phyloP scores from a whole-genome alignment of 2,329 filamentous ascomycete genomes.

The Leptoxyphium fumago region DNA sequence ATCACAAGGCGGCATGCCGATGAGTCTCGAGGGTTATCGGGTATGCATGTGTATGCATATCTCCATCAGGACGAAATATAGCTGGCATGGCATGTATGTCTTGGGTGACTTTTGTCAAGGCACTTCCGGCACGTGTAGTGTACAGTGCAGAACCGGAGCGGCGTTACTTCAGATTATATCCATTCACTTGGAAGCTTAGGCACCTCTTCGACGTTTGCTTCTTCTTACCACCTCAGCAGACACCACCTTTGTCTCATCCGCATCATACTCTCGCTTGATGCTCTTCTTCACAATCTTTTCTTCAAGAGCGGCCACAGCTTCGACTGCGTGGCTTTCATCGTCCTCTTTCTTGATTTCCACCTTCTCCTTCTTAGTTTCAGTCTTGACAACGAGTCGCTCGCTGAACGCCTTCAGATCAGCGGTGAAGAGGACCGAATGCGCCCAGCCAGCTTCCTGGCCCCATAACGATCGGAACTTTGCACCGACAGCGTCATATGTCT shows the following conservation, averaged over 20 bases:
- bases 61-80: too few species aligned
- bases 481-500: conserved; percentile 76
- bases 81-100: too few species aligned
- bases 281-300: conserved; percentile 22
- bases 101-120: too few species aligned
- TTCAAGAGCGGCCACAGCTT: conserved; percentile 18
- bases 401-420: conserved; percentile 81
- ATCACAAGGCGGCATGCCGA: too few species aligned
- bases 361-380: conserved; percentile 33
- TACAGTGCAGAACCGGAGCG: too few species aligned
- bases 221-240: neutral
- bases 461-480: conserved; percentile 81
- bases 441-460: conserved; percentile 93
- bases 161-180: too few species aligned
- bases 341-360: conserved; percentile 21
- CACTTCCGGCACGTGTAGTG: too few species aligned
- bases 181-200: too few species aligned
- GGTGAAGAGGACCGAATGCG: conserved; percentile 90
- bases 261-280: conserved; percentile 27
- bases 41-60: too few species aligned
- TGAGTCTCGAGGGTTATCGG: too few species aligned
- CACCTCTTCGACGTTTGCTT: neutral
- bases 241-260: conserved; percentile 21
- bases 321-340: conserved; percentile 8
- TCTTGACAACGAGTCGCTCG: conserved; percentile 40